A percentile compares a stretch with the other conserved stretches of the same genome.
phyloP scores from a whole-genome alignment of 1,284 basidiomycete genomes.

The Veloporphyrellus conicus region DNA sequence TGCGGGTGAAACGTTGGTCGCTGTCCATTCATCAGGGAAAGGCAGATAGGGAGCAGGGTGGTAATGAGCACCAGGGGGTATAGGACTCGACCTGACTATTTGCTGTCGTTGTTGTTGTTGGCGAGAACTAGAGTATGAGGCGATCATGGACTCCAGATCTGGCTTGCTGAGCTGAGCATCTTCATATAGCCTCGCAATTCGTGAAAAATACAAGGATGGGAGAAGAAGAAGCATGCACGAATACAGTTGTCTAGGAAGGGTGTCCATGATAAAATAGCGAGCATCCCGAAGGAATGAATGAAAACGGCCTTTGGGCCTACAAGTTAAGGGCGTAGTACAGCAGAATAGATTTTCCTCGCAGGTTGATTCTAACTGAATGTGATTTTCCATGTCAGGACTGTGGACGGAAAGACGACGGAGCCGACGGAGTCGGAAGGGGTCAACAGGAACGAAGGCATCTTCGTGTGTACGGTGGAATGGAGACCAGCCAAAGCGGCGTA shows the following conservation, averaged over 20 bases:
- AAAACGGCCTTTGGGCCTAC: conserved; percentile 13
- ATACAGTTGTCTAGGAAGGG: conserved; percentile 58
- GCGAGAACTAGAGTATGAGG: conserved; percentile 34
- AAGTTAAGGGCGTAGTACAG: conserved; percentile 22
- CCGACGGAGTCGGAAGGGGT: conserved; percentile 42
- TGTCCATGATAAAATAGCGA: conserved; percentile 38
- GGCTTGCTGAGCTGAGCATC: conserved; percentile 71
- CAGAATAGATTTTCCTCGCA: conserved; percentile 23
- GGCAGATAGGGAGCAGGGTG: conserved; percentile 37
- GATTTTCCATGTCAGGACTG: conserved; percentile 17
- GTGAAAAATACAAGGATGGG: conserved; percentile 69
- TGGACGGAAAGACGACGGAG: conserved; percentile 24
- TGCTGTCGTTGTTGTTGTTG: conserved; percentile 19
- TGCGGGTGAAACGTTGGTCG: conserved; percentile 54
- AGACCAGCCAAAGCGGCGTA: conserved; percentile 37
- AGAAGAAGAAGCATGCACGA: conserved; percentile 62
- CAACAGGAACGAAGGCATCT: conserved; percentile 47
- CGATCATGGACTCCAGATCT: conserved; percentile 67
- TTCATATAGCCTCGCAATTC: conserved; percentile 66
- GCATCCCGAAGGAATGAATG: conserved; percentile 18
- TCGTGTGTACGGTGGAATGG: conserved; percentile 41
- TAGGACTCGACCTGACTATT: conserved; percentile 23
- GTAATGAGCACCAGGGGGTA: conserved; percentile 26
- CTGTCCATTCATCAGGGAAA: conserved; percentile 62
- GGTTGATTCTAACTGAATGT: conserved; percentile 14